Evolutionary conservation across 768 basidiomycete species (phyloP).

Genomic region (Antrodiella citrinella): DNA sequence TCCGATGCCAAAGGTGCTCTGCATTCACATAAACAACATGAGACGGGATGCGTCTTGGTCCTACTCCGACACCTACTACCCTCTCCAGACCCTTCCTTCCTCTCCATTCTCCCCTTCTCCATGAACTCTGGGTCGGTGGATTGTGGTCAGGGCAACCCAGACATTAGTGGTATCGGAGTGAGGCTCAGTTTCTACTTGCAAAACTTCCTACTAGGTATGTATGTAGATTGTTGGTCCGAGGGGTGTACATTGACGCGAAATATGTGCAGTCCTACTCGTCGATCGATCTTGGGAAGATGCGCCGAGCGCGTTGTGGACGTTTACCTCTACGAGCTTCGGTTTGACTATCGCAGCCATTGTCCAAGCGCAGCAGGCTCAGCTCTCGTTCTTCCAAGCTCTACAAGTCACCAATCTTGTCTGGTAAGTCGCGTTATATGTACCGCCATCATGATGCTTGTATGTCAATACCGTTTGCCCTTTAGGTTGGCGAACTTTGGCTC

Average conservation of each 20-base stretch:
- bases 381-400: constrained; percentile 33
- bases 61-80: too few species aligned
- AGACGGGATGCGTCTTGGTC: too few species aligned
- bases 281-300: constrained; percentile 26
- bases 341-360: constrained; percentile 31
- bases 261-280: constrained; percentile 22
- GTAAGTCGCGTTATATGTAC: too few species aligned
- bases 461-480: too few species aligned
- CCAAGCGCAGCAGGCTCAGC: constrained; percentile 18
- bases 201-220: constrained; percentile 23
- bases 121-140: neutral
- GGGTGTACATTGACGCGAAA: too few species aligned
- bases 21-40: too few species aligned
- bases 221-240: too few species aligned
- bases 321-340: constrained; percentile 33
- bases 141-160: constrained; percentile 17
- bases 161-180: constrained; percentile 32
- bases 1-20: too few species aligned
- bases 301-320: constrained; percentile 34
- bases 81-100: too few species aligned
- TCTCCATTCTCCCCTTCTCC: too few species aligned
- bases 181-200: constrained; percentile 27
- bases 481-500: constrained; percentile 38
- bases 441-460: too few species aligned
- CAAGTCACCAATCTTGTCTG: constrained; percentile 35